Evolutionary conservation across 495 filamentous ascomycete genomes (phyloP), one percentile per base, ranked within the genome.

Genomic region (Lichina pygmaea): DNA sequence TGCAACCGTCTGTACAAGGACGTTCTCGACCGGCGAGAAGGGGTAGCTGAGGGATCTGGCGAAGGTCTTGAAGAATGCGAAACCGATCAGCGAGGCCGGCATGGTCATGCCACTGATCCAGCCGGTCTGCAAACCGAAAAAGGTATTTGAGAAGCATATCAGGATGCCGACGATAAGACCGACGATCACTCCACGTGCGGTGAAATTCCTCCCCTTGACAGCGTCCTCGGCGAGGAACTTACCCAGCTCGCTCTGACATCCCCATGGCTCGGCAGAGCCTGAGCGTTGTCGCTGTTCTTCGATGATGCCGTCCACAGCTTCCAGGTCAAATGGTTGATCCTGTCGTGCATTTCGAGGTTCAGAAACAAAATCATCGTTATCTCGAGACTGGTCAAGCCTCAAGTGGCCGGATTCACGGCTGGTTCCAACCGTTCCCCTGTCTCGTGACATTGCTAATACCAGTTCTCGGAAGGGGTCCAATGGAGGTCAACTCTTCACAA

Each of bases 51-150:
- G 58, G 42, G 78, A 66, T 45, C 73, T 71, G 2, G 74, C 67
- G 3, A 94, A 57, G 16, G 75, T 67, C 54, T 85, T 82, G 66
- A 99, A 99, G 52, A 92, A 76, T 7, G 84, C 89, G 54, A 94
- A 95, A n/a, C 91, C 91, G 48, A 99, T 80, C 48, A 99, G 60
- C 8, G 83, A 81, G 0, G 86, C 77, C 0, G 91, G 91, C 91
- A 99, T 95, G 11, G 77, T 67, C 78, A 84, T 84, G 5, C 75
- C 72, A 46, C 66, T 73, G 45, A 78, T 68, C 86, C 89, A 99
- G 53, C 91, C 91, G 4, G 86, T 94, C 58, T 99, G 91, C 30
- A 99, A 67, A 10, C 91, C 91, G 54, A 95, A 99, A 57, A 94
- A 99, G 66, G 81, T 92, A 59, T 95, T 95, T 30, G 80, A 86